Conservation (phyloP, 176 grass and related monocot genomes). For the Guadua angustifolia region DNA sequence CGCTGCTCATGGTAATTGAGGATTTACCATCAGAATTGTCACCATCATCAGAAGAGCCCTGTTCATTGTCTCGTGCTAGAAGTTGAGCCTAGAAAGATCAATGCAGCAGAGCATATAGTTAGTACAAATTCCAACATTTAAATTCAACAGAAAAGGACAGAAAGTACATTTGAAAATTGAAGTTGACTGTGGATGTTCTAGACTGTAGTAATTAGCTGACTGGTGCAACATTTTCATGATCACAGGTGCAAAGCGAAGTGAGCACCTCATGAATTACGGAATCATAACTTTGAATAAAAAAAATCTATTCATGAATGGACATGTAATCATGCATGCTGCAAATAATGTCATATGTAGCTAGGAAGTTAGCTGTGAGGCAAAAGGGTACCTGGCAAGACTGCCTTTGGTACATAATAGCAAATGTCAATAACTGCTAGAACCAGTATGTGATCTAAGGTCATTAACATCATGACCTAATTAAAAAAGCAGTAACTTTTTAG, state of each 20-base stretch:
- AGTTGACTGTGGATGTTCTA: background rate
- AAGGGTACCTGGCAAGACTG: background rate
- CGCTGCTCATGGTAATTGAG: conserved; percentile 46
- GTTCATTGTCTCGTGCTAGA: conserved; percentile 69
- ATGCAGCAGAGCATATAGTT: conserved; percentile 10
- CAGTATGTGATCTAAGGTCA: background rate
- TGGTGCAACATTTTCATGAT: background rate
- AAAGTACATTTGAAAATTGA: background rate
- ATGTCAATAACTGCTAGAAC: background rate
- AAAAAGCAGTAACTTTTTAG: background rate
- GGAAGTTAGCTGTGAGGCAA: background rate
- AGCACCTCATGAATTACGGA: background rate
- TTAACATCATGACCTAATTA: background rate
- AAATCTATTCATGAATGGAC: background rate
- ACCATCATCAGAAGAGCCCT: conserved; percentile 48
- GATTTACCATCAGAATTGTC: conserved; percentile 57
- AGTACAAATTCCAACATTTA: background rate
- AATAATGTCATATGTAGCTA: background rate
- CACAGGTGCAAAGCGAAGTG: background rate
- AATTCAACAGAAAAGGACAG: background rate
- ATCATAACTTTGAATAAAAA: background rate
- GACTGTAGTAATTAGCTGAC: background rate
- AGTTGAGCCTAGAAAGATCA: conserved; percentile 72
- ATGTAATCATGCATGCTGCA: background rate
- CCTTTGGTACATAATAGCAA: background rate